These are phyloP conservation scores for Pyricularia grisea DNA, from an alignment of 2,329 filamentous ascomycete genomes.

Conservation along the genomic window DNA sequence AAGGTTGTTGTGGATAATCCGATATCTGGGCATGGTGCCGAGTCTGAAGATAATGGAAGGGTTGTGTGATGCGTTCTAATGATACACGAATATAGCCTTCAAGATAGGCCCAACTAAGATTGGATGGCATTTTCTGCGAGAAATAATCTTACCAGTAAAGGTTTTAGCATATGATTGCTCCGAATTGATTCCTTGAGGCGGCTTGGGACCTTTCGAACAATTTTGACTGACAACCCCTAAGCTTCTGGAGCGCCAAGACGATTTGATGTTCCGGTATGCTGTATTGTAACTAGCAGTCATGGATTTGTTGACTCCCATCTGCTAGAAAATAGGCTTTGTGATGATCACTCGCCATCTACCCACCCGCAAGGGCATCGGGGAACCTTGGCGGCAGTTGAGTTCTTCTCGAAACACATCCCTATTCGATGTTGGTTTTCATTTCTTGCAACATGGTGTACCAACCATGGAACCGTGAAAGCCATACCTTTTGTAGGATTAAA, in stretches of 20 bases:
- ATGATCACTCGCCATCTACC: neutral
- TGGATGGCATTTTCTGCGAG: neutral
- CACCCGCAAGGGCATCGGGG: neutral
- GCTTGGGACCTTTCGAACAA: neutral
- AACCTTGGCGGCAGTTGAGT: neutral
- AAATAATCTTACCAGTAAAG: neutral
- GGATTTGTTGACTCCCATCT: neutral
- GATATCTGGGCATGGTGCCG: neutral
- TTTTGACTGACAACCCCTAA: neutral
- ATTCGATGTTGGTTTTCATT: neutral
- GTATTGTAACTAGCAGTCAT: too few species aligned
- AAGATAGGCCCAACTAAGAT: neutral
- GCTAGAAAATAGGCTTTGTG: neutral
- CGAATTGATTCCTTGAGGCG: neutral
- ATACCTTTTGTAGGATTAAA: neutral
- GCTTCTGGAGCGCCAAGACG: neutral
- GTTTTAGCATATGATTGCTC: neutral
- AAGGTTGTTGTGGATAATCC: slow-evolving; percentile 2
- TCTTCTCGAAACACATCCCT: neutral
- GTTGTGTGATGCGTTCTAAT: neutral
- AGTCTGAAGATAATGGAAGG: neutral
- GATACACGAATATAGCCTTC: neutral
- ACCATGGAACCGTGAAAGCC: neutral
- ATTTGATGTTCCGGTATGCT: neutral
- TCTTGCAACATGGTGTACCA: neutral